phyloP scores from a whole-genome alignment of 2,329 filamentous ascomycete species.

The Colletotrichum cuscutae region DNA sequence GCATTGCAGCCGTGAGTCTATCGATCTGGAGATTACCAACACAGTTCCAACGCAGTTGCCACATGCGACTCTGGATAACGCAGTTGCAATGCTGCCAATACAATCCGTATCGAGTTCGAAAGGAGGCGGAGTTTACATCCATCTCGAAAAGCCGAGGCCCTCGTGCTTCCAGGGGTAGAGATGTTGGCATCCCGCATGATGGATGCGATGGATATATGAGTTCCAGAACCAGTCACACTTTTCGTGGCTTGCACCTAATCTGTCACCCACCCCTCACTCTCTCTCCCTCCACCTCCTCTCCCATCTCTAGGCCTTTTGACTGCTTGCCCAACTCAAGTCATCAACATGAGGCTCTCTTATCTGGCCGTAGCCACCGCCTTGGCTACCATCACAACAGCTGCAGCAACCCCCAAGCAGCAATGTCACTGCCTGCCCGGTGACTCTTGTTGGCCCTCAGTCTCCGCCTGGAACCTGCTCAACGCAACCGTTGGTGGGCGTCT shows the following conservation, averaged over 20 bases:
- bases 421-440: conserved; percentile 64
- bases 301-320: conserved; percentile 10
- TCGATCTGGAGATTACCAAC: background rate
- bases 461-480: conserved; percentile 62
- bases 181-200: background rate
- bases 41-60: background rate
- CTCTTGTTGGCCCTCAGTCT: conserved; percentile 60
- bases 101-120: background rate
- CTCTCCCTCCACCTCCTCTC: background rate
- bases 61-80: background rate
- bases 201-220: conserved; percentile 30
- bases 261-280: background rate
- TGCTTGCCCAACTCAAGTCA: conserved; percentile 26
- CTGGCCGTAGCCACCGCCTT: conserved; percentile 33
- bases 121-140: background rate
- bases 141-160: background rate
- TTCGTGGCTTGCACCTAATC: background rate
- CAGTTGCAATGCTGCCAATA: background rate
- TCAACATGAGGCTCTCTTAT: conserved; percentile 32
- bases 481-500: conserved; percentile 60
- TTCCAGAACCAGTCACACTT: conserved; percentile 8
- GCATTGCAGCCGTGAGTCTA: conserved; percentile 15
- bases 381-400: conserved; percentile 26
- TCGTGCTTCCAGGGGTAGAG: background rate
- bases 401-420: conserved; percentile 24